Evolutionary conservation across 179 eudicot genomes (phyloP).

Genomic region (Vitellaria paradoxa): DNA sequence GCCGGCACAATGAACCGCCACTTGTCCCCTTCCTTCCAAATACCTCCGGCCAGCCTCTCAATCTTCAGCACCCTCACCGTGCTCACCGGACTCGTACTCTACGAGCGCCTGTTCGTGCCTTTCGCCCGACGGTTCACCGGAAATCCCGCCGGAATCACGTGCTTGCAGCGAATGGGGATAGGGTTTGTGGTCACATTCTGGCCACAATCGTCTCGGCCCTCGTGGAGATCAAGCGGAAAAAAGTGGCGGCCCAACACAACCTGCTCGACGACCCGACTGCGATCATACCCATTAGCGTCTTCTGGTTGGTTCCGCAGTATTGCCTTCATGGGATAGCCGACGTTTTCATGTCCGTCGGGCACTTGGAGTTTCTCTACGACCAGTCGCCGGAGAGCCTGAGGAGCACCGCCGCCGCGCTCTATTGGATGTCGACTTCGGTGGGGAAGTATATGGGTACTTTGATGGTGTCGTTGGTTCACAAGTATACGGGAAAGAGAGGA

Average conservation of each 20-base stretch:
- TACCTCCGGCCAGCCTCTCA: conserved; percentile 59
- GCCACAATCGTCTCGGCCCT: conserved; percentile 40
- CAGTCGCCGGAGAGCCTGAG: conserved; percentile 72
- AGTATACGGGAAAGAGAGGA: conserved; percentile 39
- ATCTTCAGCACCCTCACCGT: conserved; percentile 39
- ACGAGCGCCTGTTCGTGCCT: conserved; percentile 55
- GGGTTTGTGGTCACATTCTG: conserved; percentile 49
- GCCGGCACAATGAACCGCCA: conserved; percentile 62
- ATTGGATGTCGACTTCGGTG: conserved; percentile 42
- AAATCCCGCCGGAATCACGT: conserved; percentile 56
- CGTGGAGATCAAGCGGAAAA: conserved; percentile 46
- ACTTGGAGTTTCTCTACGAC: conserved; percentile 58
- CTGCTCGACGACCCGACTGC: conserved; percentile 43
- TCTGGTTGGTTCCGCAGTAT: conserved; percentile 61
- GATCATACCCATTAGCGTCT: conserved; percentile 47
- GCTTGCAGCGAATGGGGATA: conserved; percentile 65
- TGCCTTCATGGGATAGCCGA: conserved; percentile 57
- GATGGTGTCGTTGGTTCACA: conserved; percentile 49
- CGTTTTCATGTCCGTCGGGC: conserved; percentile 56
- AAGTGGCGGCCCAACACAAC: conserved; percentile 34
- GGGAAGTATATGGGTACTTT: conserved; percentile 53
- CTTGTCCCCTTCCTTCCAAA: conserved; percentile 49
- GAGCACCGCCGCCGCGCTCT: conserved; percentile 49
- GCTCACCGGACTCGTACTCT: conserved; percentile 42
- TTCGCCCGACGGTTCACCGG: conserved; percentile 39